Evolutionary conservation across 331 rosid genomes (phyloP), one percentile per base, ranked within the genome.

Genomic region (Cydonia oblonga): DNA sequence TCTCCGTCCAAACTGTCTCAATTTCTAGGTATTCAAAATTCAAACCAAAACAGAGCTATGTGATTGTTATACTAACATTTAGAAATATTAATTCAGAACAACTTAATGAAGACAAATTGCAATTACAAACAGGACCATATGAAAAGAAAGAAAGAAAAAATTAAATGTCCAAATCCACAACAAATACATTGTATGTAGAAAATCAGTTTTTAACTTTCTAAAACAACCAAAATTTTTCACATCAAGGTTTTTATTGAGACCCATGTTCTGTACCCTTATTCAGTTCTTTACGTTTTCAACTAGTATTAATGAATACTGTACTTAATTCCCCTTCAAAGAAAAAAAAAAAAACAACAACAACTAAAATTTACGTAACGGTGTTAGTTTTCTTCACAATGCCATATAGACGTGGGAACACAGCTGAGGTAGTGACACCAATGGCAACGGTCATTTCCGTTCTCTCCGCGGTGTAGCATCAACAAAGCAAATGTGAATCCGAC

Each of bases 341-440:
- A 26, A 26, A 26, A 32, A 9, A 35, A 35, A 9, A 2, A 35
- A 9, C 0, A 9, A 35, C 0, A 35, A 35, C 0, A 9, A 9
- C 12, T 38, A 9, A 63, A 49, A 1, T 6, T 49, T 49, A 49
- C 20, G 0, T 0, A 22, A 8, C 20, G 26, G 59, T 64, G 54
- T 75, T 75, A 80, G 28, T 56, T 69, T 53, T 80, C 84, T 73
- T 77, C 68, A 49, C 98, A 93, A 33, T 79, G 75, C 97, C 98
- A 93, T 78, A 72, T 87, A 14, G 96, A 88, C 29, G 93, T 84
- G 8, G 97, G 97, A 63, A 93, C 84, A 81, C 97, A 90, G 32
- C 84, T 75, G 75, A 93, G 72, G 73, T 90, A 90, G 78, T 66
- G 93, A 75, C 96, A 89, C 98, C 97, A 93, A 75, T 78, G 90